Evolutionary conservation across 1,284 basidiomycete genomes (phyloP).

Genomic region (Xerocomus minutiporus): DNA sequence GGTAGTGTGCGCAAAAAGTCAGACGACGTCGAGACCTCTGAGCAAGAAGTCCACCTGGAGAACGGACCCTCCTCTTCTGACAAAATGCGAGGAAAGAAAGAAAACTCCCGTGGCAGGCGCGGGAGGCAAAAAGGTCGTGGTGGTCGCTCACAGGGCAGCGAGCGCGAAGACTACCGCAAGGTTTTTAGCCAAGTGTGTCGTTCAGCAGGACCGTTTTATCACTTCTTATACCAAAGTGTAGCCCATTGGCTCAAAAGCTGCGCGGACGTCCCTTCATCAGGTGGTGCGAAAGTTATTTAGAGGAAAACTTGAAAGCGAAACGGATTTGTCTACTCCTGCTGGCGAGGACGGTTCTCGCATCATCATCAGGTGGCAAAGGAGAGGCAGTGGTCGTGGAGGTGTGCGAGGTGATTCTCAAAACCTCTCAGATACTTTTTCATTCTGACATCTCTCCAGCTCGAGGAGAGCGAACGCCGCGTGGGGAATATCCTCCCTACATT

Average conservation of each 20-base stretch:
- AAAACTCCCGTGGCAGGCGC: constrained; percentile 44
- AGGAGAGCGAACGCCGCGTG: constrained; percentile 46
- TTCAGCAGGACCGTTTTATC: constrained; percentile 11
- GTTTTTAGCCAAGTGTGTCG: constrained; percentile 74
- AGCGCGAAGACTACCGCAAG: constrained; percentile 62
- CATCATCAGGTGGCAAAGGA: constrained; percentile 67
- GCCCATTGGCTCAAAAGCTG: constrained; percentile 80
- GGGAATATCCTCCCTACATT: constrained; percentile 82
- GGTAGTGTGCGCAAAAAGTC: constrained; percentile 39
- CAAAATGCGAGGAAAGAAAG: constrained; percentile 37
- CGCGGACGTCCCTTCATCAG: constrained; percentile 80
- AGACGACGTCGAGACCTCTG: constrained; percentile 25
- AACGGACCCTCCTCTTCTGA: constrained; percentile 29
- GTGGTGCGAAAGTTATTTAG: constrained; percentile 76
- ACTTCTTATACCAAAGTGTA: constrained; percentile 35
- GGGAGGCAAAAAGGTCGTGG: constrained; percentile 41
- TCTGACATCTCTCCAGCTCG: constrained; percentile 23
- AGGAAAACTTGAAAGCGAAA: constrained; percentile 82
- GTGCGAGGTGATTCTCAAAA: constrained; percentile 29
- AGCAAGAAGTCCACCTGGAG: constrained; percentile 19
- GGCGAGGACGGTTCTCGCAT: constrained; percentile 65
- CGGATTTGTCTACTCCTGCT: constrained; percentile 49
- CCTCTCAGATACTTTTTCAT: background rate
- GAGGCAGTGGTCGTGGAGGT: constrained; percentile 41
- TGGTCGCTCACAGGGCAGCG: constrained; percentile 34